Evolutionary conservation across 2,329 filamentous ascomycete species (phyloP).

Genomic region (Didymella keratinophila): DNA sequence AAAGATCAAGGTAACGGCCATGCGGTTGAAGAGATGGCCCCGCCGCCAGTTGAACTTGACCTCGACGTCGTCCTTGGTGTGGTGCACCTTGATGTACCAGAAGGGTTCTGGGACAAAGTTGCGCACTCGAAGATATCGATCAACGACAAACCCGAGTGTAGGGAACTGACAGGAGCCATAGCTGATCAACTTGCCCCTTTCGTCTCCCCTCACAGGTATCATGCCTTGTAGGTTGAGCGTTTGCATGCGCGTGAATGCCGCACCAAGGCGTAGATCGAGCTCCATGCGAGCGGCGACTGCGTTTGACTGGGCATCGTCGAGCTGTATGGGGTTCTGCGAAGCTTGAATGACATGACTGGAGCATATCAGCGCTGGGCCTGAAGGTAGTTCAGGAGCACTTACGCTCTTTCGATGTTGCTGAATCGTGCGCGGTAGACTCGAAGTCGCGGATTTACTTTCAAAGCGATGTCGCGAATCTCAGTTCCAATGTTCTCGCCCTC

Average conservation of each 20-base stretch:
- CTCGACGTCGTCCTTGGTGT: slow-evolving; percentile 77
- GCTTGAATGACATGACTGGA: slow-evolving; percentile 83
- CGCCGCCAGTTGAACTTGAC: slow-evolving; percentile 87
- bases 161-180: slow-evolving; percentile 98
- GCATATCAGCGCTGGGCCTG: slow-evolving; percentile 1
- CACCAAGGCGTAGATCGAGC: slow-evolving; percentile 88
- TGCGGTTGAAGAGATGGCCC: slow-evolving; percentile 85
- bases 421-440: slow-evolving; percentile 87
- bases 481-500: slow-evolving; percentile 96
- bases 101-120: slow-evolving; percentile 94
- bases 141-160: slow-evolving; percentile 94
- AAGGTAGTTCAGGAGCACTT: slow-evolving; percentile 46
- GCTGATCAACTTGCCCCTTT: slow-evolving; percentile 71
- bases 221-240: slow-evolving; percentile 79
- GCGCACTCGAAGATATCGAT: slow-evolving; percentile 90
- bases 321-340: slow-evolving; percentile 74
- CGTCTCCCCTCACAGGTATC: slow-evolving; percentile 67
- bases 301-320: slow-evolving; percentile 86
- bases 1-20: slow-evolving; percentile 80
- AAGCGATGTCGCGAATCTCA: slow-evolving; percentile 85
- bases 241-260: slow-evolving; percentile 88
- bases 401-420: slow-evolving; percentile 95
- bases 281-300: slow-evolving; percentile 91
- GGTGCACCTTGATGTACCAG: slow-evolving; percentile 88
- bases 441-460: slow-evolving; percentile 74